A percentile compares a stretch with the other conserved stretches of the same genome.
These are phyloP conservation scores for Cytospora chrysosperma DNA, from an alignment of 2,329 filamentous ascomycete genomes.

Conservation along the genomic window DNA sequence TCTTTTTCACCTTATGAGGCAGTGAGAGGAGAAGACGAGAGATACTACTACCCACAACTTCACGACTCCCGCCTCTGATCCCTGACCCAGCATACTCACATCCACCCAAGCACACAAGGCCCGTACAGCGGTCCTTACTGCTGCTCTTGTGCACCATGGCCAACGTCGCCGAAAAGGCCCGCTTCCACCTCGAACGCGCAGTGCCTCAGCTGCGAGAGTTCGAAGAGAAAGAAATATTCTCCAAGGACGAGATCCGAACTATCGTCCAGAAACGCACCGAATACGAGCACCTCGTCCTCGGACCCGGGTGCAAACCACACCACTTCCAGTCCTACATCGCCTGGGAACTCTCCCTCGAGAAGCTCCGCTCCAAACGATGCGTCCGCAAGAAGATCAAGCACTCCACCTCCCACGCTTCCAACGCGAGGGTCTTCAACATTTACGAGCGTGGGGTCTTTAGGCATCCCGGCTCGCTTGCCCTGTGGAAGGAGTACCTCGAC, in stretches of 20 bases:
- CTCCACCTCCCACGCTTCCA: slow-evolving; percentile 67
- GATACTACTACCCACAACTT: neutral
- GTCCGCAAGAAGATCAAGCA: slow-evolving; percentile 74
- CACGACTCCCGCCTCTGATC: neutral
- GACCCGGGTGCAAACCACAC: slow-evolving; percentile 70
- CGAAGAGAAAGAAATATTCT: slow-evolving; percentile 89
- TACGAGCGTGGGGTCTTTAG: slow-evolving; percentile 83
- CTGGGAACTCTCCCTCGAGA: slow-evolving; percentile 69
- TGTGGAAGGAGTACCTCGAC: slow-evolving; percentile 90
- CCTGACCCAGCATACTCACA: neutral
- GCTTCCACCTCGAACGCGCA: slow-evolving; percentile 89
- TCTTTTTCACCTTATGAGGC: neutral
- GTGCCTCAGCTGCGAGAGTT: slow-evolving; percentile 91
- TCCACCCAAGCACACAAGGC: neutral
- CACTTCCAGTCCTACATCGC: slow-evolving; percentile 84
- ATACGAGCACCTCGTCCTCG: slow-evolving; percentile 87
- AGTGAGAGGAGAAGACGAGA: neutral
- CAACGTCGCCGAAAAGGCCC: slow-evolving; percentile 85
- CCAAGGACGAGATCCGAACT: slow-evolving; percentile 82
- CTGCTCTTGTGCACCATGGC: slow-evolving; percentile 59
- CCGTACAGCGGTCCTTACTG: neutral
- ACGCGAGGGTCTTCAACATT: slow-evolving; percentile 83
- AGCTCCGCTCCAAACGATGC: slow-evolving; percentile 78
- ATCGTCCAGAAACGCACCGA: slow-evolving; percentile 90
- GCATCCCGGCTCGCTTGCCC: slow-evolving; percentile 74